Conservation (phyloP, 2,329 filamentous ascomycete genomes). For the Calonectria hongkongensis region DNA sequence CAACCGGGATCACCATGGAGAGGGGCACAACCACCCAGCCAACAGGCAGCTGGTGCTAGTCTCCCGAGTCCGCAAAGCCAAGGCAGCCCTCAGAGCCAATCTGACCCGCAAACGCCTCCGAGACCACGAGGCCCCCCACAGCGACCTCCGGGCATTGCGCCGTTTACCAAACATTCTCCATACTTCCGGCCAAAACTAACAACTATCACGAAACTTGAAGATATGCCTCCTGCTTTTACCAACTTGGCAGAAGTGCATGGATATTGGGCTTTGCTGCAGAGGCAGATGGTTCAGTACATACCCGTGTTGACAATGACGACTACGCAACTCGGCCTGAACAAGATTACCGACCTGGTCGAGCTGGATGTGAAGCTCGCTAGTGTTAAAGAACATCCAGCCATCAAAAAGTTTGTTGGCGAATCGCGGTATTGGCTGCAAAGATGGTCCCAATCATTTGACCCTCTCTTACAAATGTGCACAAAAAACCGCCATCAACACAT, state of each 20-base stretch:
- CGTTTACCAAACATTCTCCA: constrained; percentile 61
- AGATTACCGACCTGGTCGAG: constrained; percentile 52
- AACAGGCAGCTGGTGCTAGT: constrained; percentile 43
- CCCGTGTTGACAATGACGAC: constrained; percentile 59
- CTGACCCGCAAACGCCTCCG: constrained; percentile 46
- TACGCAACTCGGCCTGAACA: constrained; percentile 56
- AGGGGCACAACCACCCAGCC: constrained; percentile 16
- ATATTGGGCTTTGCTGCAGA: constrained; percentile 63
- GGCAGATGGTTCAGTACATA: constrained; percentile 60
- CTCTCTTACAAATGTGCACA: constrained; percentile 57
- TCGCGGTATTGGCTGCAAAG: constrained; percentile 62
- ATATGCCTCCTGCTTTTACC: constrained; percentile 58
- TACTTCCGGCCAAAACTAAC: constrained; percentile 60
- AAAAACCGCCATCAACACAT: constrained; percentile 51
- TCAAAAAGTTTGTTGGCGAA: constrained; percentile 60
- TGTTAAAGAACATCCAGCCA: constrained; percentile 55
- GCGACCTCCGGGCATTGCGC: constrained; percentile 58
- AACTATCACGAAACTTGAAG: constrained; percentile 56
- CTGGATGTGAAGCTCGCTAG: constrained; percentile 57
- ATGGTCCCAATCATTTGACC: constrained; percentile 63
- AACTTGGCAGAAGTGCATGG: constrained; percentile 60
- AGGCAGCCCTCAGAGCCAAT: constrained; percentile 53
- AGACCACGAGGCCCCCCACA: constrained; percentile 44
- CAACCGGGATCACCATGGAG: constrained; percentile 55
- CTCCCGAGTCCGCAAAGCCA: constrained; percentile 61